Evolutionary conservation across 148 eudicot genomes (phyloP), one percentile per base, ranked within the genome.

Genomic region (Euryodendron excelsum): DNA sequence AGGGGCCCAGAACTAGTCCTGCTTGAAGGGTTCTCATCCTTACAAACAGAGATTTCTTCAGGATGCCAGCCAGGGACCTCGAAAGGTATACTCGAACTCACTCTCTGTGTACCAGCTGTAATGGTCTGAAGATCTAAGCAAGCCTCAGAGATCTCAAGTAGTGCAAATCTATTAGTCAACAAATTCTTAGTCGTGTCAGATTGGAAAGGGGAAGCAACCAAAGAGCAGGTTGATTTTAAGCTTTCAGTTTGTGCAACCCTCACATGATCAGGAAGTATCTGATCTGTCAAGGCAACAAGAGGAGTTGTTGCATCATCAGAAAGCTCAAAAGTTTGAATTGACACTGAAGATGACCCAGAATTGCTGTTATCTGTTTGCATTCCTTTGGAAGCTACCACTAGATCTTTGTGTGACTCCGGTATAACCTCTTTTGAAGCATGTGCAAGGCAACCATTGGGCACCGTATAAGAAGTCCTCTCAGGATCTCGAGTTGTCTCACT

Each of bases 291-390:
- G 78, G 70, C 80, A 31, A 65, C 61, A 34, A 84, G 70, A 47
- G 89, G 87, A 69, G 91, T 88, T 56, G 87, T 60, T 31, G 89
- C 90, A 78, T 91, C 97, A 81, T 95, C 92, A 63, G 84, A 91
- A 62, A 90, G 87, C 69, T 96, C 93, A 83, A 88, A 96, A 67
- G 90, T 88, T 88, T 93, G 99, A 76, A 86, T 60, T 28, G 92
- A 89, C 47, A 89, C 84, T n/a, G 91, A 89, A 48, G 99, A 91
- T 27, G 94, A 88, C 18, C 81, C 86, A 59, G 96, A 92, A 81
- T 92, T 87, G 83, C 88, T 80, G 86, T 94, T 90, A 69, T 89
- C 93, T 53, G 85, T 84, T 18, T 79, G 87, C 62, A 84, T 76
- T 69, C 83, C 81, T 81, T 78, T 84, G 34, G 88, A 82, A 56